These are phyloP conservation scores for Lepiota venenata DNA, from an alignment of 768 basidiomycete species.

Conservation along the genomic window DNA sequence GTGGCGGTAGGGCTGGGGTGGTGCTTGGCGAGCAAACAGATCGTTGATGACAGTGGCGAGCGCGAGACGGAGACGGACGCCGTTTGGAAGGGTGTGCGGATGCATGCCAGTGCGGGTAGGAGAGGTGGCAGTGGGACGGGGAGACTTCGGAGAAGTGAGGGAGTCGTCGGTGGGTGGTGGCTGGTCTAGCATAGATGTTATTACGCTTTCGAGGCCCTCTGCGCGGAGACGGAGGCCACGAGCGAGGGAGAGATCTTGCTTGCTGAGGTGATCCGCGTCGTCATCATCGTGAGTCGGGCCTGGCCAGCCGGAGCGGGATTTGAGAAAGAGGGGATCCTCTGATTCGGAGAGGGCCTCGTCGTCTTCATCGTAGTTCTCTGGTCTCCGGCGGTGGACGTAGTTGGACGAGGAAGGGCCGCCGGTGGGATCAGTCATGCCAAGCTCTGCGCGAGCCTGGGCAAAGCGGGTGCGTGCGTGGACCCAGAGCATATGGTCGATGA, in stretches of 20 bases:
- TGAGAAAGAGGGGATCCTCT: conserved; percentile 51
- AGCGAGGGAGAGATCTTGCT: conserved; percentile 63
- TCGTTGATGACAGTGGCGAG: conserved; percentile 79
- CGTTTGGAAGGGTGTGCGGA: conserved; percentile 72
- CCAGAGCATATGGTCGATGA: conserved; percentile 87
- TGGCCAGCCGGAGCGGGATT: conserved; percentile 45
- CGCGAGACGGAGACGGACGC: conserved; percentile 73
- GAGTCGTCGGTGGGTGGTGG: conserved; percentile 56
- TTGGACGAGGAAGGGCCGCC: conserved; percentile 62
- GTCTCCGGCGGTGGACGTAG: conserved; percentile 60
- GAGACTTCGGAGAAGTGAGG: conserved; percentile 44
- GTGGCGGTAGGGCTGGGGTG: conserved; percentile 46
- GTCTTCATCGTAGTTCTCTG: conserved; percentile 77
- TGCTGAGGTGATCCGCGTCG: conserved; percentile 52
- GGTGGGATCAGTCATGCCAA: conserved; percentile 82
- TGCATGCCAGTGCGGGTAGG: conserved; percentile 27
- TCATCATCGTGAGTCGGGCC: conserved; percentile 47
- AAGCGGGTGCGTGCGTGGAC: conserved; percentile 63
- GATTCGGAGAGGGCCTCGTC: conserved; percentile 65
- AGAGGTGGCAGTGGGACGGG: conserved; percentile 47
- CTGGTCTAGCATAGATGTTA: conserved; percentile 77
- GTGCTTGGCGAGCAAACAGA: conserved; percentile 70
- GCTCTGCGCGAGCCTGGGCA: conserved; percentile 79
- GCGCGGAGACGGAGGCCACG: conserved; percentile 65
- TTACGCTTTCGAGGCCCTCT: conserved; percentile 80